Base-by-base conservation (phyloP, 345 rosid species). In the Mallotus nudiflorus region DNA sequence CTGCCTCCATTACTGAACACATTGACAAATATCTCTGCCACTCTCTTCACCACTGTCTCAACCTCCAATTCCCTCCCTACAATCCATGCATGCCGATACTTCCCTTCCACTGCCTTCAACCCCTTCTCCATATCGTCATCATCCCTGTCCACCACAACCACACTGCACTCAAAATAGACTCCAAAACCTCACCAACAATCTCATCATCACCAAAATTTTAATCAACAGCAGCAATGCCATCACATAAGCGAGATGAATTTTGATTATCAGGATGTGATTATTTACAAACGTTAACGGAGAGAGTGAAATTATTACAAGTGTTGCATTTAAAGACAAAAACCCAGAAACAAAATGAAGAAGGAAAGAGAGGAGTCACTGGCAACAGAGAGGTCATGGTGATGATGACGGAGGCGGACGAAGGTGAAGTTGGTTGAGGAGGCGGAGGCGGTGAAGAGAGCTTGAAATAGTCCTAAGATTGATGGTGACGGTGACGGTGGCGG, bases 11-110 rank as follows among this genome's bases (percentile, higher is more conserved):
- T 87, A n/a, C 80, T 82, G 83, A 92, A 92, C 82, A 85, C 82
- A 77, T 85, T 84, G 15, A 84, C 88, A 28, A 95, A 86, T 53
- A 86, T 76, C 84, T 90, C 97, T 0, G 90, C 90, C 25, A 85
- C 82, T 77, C 75, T 85, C 59, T 49, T 81, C n/a, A 57, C 86
- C 60, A 82, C 48, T 1, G 39, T 61, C 57, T 75, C 83, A 62
- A 58, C 82, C 68, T 82, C 88, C 74, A 81, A 73, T 18, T 75
- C 79, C 61, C 63, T 78, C 61, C 93, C 94, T 7, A 82, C 81
- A 75, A 95, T 81, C 99, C 98, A 90, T 0, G 90, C 97, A 58
- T 88, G 93, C 81, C 98, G 83, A 65, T 88, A 71, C 86, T 90
- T 95, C 24, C 99, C 98, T 56, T 92, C 91, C 44, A 87, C 91